Base-by-base conservation (phyloP, 352 stramenopile genomes). In the Phytophthora boehmeriae region DNA sequence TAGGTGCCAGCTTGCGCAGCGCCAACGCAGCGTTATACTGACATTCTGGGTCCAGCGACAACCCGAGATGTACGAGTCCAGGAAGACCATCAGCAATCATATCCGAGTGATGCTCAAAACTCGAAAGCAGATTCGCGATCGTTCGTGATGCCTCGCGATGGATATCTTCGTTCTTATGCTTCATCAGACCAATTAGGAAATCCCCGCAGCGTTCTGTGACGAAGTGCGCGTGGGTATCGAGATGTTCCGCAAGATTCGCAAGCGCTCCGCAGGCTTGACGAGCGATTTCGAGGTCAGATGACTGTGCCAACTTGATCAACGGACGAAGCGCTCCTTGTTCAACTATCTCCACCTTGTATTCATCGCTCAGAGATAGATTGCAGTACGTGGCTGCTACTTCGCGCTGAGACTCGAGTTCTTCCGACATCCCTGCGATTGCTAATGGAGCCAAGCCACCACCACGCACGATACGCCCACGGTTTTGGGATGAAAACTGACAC, bases 41-140 rank as follows among this genome's bases (percentile, higher is more conserved):
- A 57, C 95, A 98, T 71, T 99, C 94, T 16, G 78, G 50, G 57
- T 98, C 96, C 22, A 92, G 68, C 38, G 79, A 95, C 8, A 94
- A 67, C 5, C 89, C 93, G n/a, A 99, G 76, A 52, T 88, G 78
- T 38, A 98, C 87, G 13, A 99, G 78, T 1, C 93, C 92, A 0
- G 81, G 73, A 9, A 99, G 75, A 1, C 93, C 97, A 50, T 97
- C 83, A 6, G 84, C 62, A 55, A 99, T 96, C 63, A 99, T 93
- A 32, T 92, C 79, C 0, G 75, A 74, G 69, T 99, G 96, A 49
- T 98, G 82, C 30, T 97, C 76, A 59, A 96, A 95, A 34, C 83
- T 97, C 27, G 92, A 98, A 32, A 99, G 79, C 36, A 99, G 48
- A 68, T 99, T 99, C 4, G 95, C 88, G 41, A 98, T 90, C 30